phyloP scores from a whole-genome alignment of 2,329 filamentous ascomycete species.

The Scedosporium boydii region DNA sequence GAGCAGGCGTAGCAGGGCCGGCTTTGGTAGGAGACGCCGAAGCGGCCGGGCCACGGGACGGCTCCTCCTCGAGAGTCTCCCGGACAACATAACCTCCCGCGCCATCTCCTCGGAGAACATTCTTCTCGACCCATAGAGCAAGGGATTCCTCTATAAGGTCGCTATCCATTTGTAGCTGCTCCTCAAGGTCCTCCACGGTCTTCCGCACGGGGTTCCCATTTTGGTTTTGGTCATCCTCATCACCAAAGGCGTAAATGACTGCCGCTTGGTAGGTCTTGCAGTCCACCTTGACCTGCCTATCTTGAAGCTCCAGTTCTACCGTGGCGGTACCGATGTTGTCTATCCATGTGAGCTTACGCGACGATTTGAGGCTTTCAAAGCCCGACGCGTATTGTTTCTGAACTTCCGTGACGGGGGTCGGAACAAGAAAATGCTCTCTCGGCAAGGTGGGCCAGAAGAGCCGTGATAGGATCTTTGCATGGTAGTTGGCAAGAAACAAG shows the following conservation, averaged over 20 bases:
- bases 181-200: constrained; percentile 37
- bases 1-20: constrained; percentile 9
- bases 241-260: constrained; percentile 69
- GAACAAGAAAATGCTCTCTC: constrained; percentile 58
- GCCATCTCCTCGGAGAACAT: constrained; percentile 49
- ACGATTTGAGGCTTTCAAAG: constrained; percentile 72
- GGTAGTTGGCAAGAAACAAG: constrained; percentile 35
- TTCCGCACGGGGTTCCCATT: constrained; percentile 32
- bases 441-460: constrained; percentile 87
- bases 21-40: constrained; percentile 17
- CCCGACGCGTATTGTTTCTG: constrained; percentile 64
- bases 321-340: constrained; percentile 71
- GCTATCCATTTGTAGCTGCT: constrained; percentile 61
- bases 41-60: constrained; percentile 16
- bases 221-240: not conserved
- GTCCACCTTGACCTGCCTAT: constrained; percentile 63
- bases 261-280: constrained; percentile 79
- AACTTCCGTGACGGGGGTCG: constrained; percentile 44
- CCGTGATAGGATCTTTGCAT: constrained; percentile 80
- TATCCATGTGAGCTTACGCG: constrained; percentile 82
- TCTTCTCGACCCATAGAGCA: constrained; percentile 61
- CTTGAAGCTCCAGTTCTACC: constrained; percentile 73
- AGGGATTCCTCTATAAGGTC: constrained; percentile 59
- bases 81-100: constrained; percentile 56
- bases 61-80: constrained; percentile 44